Base-by-base conservation (phyloP, 805 yeast genomes). In the Komagataella phaffii region DNA sequence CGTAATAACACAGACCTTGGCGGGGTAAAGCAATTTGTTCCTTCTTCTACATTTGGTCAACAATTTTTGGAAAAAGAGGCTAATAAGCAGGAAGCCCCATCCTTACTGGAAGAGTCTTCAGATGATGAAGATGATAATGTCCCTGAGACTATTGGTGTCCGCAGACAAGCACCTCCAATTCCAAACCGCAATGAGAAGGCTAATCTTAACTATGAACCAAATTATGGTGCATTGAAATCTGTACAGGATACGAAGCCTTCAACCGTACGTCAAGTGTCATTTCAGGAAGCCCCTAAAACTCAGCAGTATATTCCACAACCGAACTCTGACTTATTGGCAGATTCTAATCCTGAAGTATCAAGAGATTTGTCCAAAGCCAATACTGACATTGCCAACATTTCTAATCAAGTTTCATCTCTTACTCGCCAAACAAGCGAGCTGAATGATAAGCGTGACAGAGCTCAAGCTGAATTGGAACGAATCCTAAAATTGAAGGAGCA, bases 21-120 rank as follows among this genome's bases (percentile, higher is more conserved):
- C 7, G n/a, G 30, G 6, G 68, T 66, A 54, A 66, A 62, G 12
- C 55, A 68, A 47, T 91, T 90, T 67, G 84, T 79, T 51, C 97
- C 97, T 43, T 75, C 89, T 17, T 88, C 96, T 0, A 68, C 76
- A 8, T 91, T 90, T 71, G 98, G 98, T 36, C 96, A 85, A 67
- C 75, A 76, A 43, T 73, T 90, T 51, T 66, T 71, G 24, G 67
- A 64, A 47, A 64, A 61, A 45, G 55, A 53, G 7, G 56, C 53
- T 2, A 60, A 54, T 36, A 65, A 61, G 43, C 53, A 53, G 7
- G 57, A 55, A 21, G 57, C 61, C 14, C 61, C 60, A 2, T 62
- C 64, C 51, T 63, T 70, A 47, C 57, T 70, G 49, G 69, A 69
- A 3, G 73, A 66, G 24, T 48, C 55, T 6, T 61, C 58, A 12